A percentile compares a stretch with the other conserved stretches of the same genome.
Evolutionary conservation across 768 basidiomycete species (phyloP).

Genomic region (Lactarius sp.): DNA sequence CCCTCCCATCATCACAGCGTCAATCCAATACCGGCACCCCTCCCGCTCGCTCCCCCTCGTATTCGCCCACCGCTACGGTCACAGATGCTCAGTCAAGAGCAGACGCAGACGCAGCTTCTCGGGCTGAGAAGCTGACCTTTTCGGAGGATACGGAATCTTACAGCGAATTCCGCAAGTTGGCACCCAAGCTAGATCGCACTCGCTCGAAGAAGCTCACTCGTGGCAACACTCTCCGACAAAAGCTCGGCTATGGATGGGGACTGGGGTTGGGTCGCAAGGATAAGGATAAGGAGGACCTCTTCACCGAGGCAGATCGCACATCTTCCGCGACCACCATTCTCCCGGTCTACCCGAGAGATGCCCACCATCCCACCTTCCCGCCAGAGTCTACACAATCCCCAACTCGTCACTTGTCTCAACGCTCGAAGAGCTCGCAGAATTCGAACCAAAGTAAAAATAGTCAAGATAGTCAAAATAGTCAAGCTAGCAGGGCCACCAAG

Average conservation of each 20-base stretch:
- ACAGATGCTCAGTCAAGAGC: constrained; percentile 18
- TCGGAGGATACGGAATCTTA: constrained; percentile 28
- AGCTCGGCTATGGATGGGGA: constrained; percentile 26
- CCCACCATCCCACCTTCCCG: constrained; percentile 5
- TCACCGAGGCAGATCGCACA: constrained; percentile 17
- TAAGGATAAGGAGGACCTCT: constrained; percentile 23
- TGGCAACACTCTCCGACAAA: constrained; percentile 9
- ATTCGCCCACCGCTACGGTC: constrained; percentile 22
- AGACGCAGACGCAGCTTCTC: constrained; percentile 3
- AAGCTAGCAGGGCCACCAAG: constrained; percentile 16
- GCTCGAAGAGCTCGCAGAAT: constrained; percentile 19
- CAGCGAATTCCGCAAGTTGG: constrained; percentile 11
- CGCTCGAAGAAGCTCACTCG: constrained; percentile 25
- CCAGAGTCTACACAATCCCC: constrained; percentile 7
- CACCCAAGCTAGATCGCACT: constrained; percentile 25
- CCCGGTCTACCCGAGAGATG: constrained; percentile 24
- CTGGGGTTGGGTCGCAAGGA: constrained; percentile 23
- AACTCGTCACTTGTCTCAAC: constrained; percentile 22
- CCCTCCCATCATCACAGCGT: constrained; percentile 13
- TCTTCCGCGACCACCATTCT: constrained; percentile 24
- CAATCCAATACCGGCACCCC: constrained; percentile 13
- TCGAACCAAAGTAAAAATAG: constrained; percentile 16
- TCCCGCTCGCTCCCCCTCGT: constrained; percentile 21
- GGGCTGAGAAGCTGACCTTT: constrained; percentile 21
- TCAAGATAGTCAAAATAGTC: constrained; percentile 8